These are phyloP conservation scores for Ramularia endophylla DNA, from an alignment of 2,329 filamentous ascomycete species.

Conservation along the genomic window DNA sequence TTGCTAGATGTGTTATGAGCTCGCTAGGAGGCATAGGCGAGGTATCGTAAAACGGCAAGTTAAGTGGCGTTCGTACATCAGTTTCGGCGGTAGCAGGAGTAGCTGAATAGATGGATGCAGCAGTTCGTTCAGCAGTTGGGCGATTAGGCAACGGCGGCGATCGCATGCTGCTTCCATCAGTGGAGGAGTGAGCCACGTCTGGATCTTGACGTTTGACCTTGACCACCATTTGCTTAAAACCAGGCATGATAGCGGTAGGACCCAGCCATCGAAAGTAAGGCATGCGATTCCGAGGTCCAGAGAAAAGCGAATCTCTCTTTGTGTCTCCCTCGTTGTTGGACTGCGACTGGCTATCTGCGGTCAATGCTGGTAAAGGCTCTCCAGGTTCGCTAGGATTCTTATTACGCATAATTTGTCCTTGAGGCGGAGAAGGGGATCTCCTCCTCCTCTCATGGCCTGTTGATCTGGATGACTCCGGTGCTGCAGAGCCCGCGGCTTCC, in stretches of 20 bases:
- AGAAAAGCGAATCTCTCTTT: constrained; percentile 23
- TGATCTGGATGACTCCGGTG: neutral
- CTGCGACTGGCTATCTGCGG: constrained; percentile 4
- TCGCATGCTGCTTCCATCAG: constrained; percentile 31
- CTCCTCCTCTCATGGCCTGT: constrained; percentile 1
- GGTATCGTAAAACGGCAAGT: constrained; percentile 68
- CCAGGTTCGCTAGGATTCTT: neutral
- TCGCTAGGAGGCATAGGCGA: constrained; percentile 66
- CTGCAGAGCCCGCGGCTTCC: constrained; percentile 3
- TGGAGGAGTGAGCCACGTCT: constrained; percentile 53
- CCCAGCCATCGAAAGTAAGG: constrained; percentile 91
- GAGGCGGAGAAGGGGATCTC: neutral
- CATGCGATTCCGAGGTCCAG: constrained; percentile 54
- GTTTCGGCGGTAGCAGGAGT: constrained; percentile 25
- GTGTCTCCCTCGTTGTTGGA: constrained; percentile 9
- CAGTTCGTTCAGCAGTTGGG: constrained; percentile 13
- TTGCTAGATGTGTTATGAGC: constrained; percentile 68
- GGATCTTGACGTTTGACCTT: constrained; percentile 62
- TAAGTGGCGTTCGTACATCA: constrained; percentile 40
- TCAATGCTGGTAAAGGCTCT: neutral
- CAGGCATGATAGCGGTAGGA: constrained; percentile 82
- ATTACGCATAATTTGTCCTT: neutral
- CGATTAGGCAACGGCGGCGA: constrained; percentile 23
- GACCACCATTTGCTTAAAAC: constrained; percentile 89
- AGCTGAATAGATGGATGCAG: constrained; percentile 18